phyloP scores from a whole-genome alignment of 2,329 filamentous ascomycete species.

The Claviceps arundinis region DNA sequence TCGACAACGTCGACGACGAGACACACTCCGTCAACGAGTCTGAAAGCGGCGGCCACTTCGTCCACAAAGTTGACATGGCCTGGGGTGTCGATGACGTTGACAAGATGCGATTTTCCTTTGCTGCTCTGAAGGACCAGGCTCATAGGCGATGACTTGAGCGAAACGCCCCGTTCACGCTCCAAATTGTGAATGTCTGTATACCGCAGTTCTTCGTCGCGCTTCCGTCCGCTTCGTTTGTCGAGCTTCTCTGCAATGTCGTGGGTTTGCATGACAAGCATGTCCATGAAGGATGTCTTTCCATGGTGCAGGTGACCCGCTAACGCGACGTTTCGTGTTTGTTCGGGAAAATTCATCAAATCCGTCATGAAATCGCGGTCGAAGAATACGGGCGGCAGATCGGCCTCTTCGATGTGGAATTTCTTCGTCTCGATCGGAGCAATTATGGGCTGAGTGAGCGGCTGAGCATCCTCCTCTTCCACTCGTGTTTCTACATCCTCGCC shows the following conservation, averaged over 20 bases:
- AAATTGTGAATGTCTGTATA: slow-evolving; percentile 89
- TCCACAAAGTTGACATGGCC: slow-evolving; percentile 98
- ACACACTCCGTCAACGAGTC: slow-evolving; percentile 82
- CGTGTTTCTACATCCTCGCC: slow-evolving; percentile 87
- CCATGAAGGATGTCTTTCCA: slow-evolving; percentile 95
- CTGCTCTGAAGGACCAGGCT: slow-evolving; percentile 78
- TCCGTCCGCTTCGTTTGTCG: slow-evolving; percentile 68
- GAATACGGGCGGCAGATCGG: slow-evolving; percentile 75
- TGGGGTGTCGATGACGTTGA: slow-evolving; percentile 92
- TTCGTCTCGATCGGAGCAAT: slow-evolving; percentile 87
- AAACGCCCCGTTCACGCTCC: slow-evolving; percentile 80
- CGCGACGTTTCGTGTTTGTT: slow-evolving; percentile 86
- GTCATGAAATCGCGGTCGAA: slow-evolving; percentile 88
- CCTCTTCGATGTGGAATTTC: slow-evolving; percentile 90
- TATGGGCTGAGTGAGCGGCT: slow-evolving; percentile 83
- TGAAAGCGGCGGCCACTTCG: slow-evolving; percentile 78
- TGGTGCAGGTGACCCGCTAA: slow-evolving; percentile 90
- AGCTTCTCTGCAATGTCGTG: slow-evolving; percentile 72
- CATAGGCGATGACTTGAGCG: slow-evolving; percentile 90
- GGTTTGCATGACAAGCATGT: slow-evolving; percentile 93
- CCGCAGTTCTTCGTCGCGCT: slow-evolving; percentile 75
- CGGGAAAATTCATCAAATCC: slow-evolving; percentile 89
- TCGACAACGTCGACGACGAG: slow-evolving; percentile 93
- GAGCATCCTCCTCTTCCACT: slow-evolving; percentile 94
- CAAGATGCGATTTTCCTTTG: slow-evolving; percentile 83